Percentiles rank a stretch among this genome's conserved stretches.
These are phyloP conservation scores for Trichosanthes cucumerina DNA, from an alignment of 306 rosid genomes.

Conservation along the genomic window DNA sequence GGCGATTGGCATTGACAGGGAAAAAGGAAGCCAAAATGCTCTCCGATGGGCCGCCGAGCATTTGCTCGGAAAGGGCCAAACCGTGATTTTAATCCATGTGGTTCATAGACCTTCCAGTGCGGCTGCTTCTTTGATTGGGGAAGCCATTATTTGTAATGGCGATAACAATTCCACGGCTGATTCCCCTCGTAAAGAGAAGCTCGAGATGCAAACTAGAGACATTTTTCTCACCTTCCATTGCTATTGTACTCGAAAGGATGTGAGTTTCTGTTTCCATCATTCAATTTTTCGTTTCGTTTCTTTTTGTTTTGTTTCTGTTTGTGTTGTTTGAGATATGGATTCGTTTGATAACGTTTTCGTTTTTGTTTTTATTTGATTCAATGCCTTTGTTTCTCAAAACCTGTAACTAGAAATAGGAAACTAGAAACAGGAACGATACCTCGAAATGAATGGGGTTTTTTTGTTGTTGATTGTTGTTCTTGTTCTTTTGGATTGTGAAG, in stretches of 20 bases:
- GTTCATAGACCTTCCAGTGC: slow-evolving; percentile 20
- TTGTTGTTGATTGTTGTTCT: neutral
- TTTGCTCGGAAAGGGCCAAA: slow-evolving; percentile 53
- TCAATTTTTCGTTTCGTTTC: neutral
- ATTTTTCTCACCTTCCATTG: slow-evolving; percentile 75
- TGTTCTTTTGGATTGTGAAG: slow-evolving; percentile 17
- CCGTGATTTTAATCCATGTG: slow-evolving; percentile 63
- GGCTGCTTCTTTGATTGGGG: slow-evolving; percentile 28
- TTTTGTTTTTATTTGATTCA: no score
- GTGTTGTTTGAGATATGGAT: neutral
- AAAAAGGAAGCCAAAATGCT: slow-evolving; percentile 76
- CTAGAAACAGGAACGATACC: neutral
- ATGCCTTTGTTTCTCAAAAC: no score
- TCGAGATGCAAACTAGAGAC: slow-evolving; percentile 43
- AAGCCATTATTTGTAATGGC: slow-evolving; percentile 33
- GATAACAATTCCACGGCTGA: slow-evolving; percentile 20
- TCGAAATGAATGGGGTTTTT: neutral
- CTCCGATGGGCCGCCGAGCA: slow-evolving; percentile 80
- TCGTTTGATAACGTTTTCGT: neutral
- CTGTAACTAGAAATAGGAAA: neutral
- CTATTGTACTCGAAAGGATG: slow-evolving; percentile 92
- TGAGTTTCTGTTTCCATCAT: slow-evolving; percentile 15
- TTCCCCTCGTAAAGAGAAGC: slow-evolving; percentile 41
- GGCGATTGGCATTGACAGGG: slow-evolving; percentile 68
- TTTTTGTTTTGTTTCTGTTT: neutral